Conservation (phyloP, 1,139 yeast species). For the Pichia cactophila region DNA sequence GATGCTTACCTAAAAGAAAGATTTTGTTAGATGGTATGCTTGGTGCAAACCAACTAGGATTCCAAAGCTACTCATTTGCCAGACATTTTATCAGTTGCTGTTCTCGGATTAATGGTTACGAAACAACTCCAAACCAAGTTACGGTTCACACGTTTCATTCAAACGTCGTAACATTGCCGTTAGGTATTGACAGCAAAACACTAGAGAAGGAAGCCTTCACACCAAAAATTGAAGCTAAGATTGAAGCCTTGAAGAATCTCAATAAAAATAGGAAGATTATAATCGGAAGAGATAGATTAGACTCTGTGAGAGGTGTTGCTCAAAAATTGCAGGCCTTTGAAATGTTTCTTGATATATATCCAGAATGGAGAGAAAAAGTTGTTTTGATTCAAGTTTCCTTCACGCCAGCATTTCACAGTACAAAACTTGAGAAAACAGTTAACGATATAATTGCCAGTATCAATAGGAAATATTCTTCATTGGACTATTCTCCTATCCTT, state of each 20-base stretch:
- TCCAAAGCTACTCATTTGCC: constrained; percentile 80
- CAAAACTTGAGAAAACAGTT: constrained; percentile 64
- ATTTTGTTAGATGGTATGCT: constrained; percentile 83
- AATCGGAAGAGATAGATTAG: constrained; percentile 77
- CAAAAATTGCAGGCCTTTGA: constrained; percentile 79
- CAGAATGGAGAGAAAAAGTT: constrained; percentile 84
- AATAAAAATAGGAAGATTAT: constrained; percentile 71
- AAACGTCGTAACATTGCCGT: constrained; percentile 68
- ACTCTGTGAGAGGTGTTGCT: constrained; percentile 73
- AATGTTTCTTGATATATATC: constrained; percentile 77
- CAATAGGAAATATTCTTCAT: constrained; percentile 74
- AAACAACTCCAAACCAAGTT: constrained; percentile 51
- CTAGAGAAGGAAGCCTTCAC: constrained; percentile 54
- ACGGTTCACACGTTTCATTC: constrained; percentile 72
- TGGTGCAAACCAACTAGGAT: constrained; percentile 80
- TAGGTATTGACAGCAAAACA: constrained; percentile 71
- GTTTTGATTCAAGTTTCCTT: constrained; percentile 89
- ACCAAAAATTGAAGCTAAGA: constrained; percentile 31
- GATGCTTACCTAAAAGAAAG: constrained; percentile 77
- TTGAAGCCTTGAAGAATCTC: constrained; percentile 49
- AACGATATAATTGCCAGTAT: constrained; percentile 71
- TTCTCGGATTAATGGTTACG: constrained; percentile 71
- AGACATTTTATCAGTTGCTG: constrained; percentile 89
- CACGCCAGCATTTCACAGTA: constrained; percentile 55
- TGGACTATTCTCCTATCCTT: constrained; percentile 77